phyloP scores from a whole-genome alignment of 2,329 filamentous ascomycete genomes.

The Trichoderma sp. region DNA sequence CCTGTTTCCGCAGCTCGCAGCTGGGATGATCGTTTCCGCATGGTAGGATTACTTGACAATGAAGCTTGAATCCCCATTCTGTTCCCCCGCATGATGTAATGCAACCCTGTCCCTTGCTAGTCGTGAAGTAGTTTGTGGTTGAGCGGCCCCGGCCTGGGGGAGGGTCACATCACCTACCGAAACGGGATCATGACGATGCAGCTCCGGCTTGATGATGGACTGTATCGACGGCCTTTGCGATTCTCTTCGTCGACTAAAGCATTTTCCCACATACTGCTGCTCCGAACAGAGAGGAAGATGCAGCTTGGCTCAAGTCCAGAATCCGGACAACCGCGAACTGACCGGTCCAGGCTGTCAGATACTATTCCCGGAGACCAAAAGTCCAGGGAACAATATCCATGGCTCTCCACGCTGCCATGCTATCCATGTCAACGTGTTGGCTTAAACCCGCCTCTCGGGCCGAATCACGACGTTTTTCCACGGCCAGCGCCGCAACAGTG shows the following conservation, averaged over 20 bases:
- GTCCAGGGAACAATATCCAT: background rate
- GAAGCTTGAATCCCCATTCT: background rate
- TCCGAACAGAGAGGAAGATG: too few relatives aligned
- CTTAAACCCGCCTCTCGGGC: slow-evolving; percentile 22
- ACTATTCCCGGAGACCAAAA: slow-evolving; percentile 5
- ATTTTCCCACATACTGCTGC: too few relatives aligned
- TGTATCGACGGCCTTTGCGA: too few relatives aligned
- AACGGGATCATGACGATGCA: slow-evolving; percentile 4
- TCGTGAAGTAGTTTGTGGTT: slow-evolving; percentile 3
- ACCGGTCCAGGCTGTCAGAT: background rate
- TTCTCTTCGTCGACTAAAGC: too few relatives aligned
- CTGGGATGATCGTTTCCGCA: background rate
- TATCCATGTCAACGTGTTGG: background rate
- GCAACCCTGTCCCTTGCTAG: slow-evolving; percentile 17
- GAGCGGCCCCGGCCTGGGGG: slow-evolving; percentile 4
- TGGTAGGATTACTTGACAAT: slow-evolving; percentile 8
- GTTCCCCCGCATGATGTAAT: slow-evolving; percentile 20
- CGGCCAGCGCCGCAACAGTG: slow-evolving; percentile 14
- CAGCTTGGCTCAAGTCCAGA: too few relatives aligned
- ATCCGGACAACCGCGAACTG: too few relatives aligned
- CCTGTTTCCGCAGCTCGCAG: background rate
- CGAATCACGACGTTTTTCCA: slow-evolving; percentile 8
- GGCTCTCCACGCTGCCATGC: too few relatives aligned
- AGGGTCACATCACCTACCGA: slow-evolving; percentile 12
- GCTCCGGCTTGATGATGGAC: background rate